phyloP scores from a whole-genome alignment of 169 alveolate species.

The Plasmodium ovale region DNA sequence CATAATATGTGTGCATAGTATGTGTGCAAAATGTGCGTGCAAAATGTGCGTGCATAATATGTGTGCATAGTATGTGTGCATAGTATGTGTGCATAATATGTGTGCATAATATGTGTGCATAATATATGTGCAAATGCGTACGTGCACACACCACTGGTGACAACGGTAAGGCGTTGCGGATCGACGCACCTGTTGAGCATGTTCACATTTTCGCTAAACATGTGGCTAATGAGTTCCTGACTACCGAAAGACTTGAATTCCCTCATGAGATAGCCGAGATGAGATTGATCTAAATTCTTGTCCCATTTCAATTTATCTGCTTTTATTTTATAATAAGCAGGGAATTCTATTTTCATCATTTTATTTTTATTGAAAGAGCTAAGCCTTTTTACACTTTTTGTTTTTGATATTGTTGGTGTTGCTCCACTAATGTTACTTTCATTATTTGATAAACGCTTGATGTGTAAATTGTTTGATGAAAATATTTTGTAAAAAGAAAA shows the following conservation, averaged over 20 bases:
- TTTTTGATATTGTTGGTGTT: conserved; percentile 17
- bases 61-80: neutral
- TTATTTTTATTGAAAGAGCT: conserved; percentile 40
- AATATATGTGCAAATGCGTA: too few species aligned
- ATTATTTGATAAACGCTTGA: conserved; percentile 47
- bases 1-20: too few species aligned
- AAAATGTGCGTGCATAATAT: neutral
- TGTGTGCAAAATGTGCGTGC: too few species aligned
- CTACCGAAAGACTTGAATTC: conserved; percentile 61
- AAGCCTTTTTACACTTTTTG: conserved; percentile 43
- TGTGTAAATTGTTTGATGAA: conserved; percentile 31
- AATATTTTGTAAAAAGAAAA: conserved; percentile 59
- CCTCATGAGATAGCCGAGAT: conserved; percentile 44
- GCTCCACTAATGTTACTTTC: conserved; percentile 31
- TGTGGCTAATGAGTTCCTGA: conserved; percentile 1
- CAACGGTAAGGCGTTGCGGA: neutral
- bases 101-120: too few species aligned
- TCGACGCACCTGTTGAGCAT: conserved; percentile 41
- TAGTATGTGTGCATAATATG: neutral
- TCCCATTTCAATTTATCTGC: conserved; percentile 69
- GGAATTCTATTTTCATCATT: conserved; percentile 57
- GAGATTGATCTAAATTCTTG: conserved; percentile 31
- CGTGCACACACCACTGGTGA: neutral
- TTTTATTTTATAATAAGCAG: conserved; percentile 65
- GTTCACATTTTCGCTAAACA: conserved; percentile 55